These are phyloP conservation scores for Rhytidhysteron rufulum DNA, from an alignment of 2,329 filamentous ascomycete species.

Conservation along the genomic window DNA sequence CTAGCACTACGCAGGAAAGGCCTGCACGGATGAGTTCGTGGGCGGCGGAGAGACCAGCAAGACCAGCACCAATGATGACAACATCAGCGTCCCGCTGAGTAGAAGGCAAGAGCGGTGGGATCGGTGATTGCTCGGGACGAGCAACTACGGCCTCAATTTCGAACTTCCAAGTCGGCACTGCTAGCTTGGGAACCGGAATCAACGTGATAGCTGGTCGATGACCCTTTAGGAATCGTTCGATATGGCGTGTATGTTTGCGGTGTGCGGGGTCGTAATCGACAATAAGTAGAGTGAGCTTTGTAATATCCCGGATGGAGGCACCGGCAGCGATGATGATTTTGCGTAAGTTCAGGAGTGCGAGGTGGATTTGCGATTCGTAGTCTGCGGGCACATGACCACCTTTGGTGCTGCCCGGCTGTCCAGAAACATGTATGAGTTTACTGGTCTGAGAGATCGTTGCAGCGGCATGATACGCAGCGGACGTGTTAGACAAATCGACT, in stretches of 20 bases:
- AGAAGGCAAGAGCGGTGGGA: too few species aligned
- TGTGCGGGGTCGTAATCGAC: background rate
- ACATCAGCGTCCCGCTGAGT: background rate
- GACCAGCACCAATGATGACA: slow-evolving; percentile 43
- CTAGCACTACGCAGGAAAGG: slow-evolving; percentile 40
- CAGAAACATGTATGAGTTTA: too few species aligned
- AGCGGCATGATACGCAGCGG: too few species aligned
- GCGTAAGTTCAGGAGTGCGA: background rate
- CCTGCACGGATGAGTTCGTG: slow-evolving; percentile 36
- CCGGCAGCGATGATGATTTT: background rate
- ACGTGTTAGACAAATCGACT: too few species aligned
- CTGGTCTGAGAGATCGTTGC: too few species aligned
- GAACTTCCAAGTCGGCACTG: slow-evolving; percentile 37
- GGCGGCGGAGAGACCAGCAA: slow-evolving; percentile 9
- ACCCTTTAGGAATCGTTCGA: slow-evolving; percentile 27
- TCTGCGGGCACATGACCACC: background rate
- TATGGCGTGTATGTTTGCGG: background rate
- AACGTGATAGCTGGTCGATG: slow-evolving; percentile 44
- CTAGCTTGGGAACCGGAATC: slow-evolving; percentile 41
- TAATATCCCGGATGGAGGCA: background rate
- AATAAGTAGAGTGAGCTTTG: background rate
- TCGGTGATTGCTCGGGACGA: background rate
- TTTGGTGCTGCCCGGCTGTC: background rate
- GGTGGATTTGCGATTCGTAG: background rate
- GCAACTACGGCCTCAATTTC: slow-evolving; percentile 44